Evolutionary conservation across 345 rosid genomes (phyloP).

Genomic region (Excoecaria agallocha): DNA sequence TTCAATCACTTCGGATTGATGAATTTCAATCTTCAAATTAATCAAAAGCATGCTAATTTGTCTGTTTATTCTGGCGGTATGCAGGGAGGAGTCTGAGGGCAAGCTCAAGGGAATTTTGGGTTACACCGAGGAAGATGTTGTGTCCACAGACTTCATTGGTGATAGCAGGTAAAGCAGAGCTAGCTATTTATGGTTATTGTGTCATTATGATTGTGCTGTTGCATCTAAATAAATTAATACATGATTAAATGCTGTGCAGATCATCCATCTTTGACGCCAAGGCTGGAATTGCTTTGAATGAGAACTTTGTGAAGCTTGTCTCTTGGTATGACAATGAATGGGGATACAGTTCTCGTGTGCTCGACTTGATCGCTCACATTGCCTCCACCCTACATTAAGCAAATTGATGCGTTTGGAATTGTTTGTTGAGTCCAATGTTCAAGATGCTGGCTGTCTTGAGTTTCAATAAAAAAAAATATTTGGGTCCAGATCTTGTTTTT

Average conservation of each 20-base stretch:
- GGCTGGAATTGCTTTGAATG: conserved; percentile 35
- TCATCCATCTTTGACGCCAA: conserved; percentile 28
- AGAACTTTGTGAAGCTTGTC: conserved; percentile 20
- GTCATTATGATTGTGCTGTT: not conserved
- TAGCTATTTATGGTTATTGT: not conserved
- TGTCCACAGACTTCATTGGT: conserved; percentile 57
- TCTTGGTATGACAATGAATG: conserved; percentile 27
- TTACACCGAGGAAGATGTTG: conserved; percentile 59
- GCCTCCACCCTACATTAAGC: conserved; percentile 15
- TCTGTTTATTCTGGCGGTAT: not conserved
- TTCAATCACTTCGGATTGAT: not conserved
- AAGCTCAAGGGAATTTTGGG: conserved; percentile 65
- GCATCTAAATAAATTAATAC: no score
- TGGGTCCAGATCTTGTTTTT: not conserved
- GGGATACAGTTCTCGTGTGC: conserved; percentile 46
- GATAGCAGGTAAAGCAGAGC: conserved; percentile 47
- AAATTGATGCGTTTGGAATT: conserved; percentile 1
- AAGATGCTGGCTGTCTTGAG: not conserved
- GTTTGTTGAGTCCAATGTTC: no score
- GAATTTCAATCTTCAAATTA: not conserved
- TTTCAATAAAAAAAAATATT: not conserved
- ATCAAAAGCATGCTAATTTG: not conserved
- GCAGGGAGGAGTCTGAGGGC: conserved; percentile 57
- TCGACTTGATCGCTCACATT: conserved; percentile 57
- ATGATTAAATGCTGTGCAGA: not conserved